Base-by-base conservation (phyloP, 2,329 filamentous ascomycete species). In the Basipetospora chlamydospora region DNA sequence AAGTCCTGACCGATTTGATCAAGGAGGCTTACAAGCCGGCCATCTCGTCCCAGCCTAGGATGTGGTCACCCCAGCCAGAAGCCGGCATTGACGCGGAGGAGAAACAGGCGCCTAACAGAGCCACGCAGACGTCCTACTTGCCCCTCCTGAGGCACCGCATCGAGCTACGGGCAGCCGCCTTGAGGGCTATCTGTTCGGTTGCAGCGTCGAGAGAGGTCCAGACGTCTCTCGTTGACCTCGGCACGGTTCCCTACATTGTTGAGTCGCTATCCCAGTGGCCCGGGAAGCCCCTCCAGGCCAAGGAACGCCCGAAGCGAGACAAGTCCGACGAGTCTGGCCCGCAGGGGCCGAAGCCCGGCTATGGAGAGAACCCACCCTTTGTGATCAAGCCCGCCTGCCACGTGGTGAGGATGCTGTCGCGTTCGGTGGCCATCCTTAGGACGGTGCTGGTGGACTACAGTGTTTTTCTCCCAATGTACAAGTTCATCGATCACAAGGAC, bases 301-400 rank as follows among this genome's bases (percentile, higher is more conserved):
- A 63, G 43, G 63, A 69, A 23, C 54, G 58, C 28, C 32, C 20
- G 26, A n/a, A 17, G 18, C 21, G 17, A 13, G 23, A 25, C 5
- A 60, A 59, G 40, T 42, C 54, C 32, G 56, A 51, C 15, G 57
- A 52, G 34, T 55, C 52, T 25, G 38, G 47, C 22, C 39, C 45
- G 26, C 46, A 47, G 15, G 50, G 50, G 30, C 47, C 51, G 26
- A 48, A 54, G 13, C 47, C 57, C 4, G 63, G 71, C 10, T 81
- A 80, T 46, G 85, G 84, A 3, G 57, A 53, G 18, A 95, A 96
- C 47, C 78, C 86, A 2, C 66, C 74, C 6, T 61, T 73, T 3
- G 87, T 94, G 16, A 66, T 96, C 16, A 68, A 92, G 38, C 86
- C 87, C 15, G 88, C 85, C 1, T 95, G 87, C 51, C 78, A 83